phyloP scores from a whole-genome alignment of 345 rosid genomes.

The Hibiscus tridactylites region DNA sequence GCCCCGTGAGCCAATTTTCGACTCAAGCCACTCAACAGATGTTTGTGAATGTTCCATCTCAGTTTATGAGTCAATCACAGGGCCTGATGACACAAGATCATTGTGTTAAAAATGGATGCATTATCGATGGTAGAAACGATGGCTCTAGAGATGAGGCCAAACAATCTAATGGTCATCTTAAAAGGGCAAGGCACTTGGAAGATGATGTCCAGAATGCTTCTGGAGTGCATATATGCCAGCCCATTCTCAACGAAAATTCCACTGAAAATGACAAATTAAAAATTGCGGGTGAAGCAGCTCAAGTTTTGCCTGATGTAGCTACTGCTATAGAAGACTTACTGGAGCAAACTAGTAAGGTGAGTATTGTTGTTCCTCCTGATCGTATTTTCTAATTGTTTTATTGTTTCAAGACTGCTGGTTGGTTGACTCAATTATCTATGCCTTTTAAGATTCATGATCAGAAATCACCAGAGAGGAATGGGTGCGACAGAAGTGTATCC shows the following conservation, averaged over 20 bases:
- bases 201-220: constrained; percentile 33
- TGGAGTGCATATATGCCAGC: constrained; percentile 25
- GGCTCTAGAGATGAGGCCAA: constrained; percentile 26
- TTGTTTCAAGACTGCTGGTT: constrained; percentile 6
- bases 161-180: constrained; percentile 26
- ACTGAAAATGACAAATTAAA: constrained; percentile 24
- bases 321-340: constrained; percentile 86
- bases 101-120: constrained; percentile 15
- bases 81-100: constrained; percentile 24
- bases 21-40: constrained; percentile 44
- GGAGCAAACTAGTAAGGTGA: constrained; percentile 87
- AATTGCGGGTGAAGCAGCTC: constrained; percentile 35
- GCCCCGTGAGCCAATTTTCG: constrained; percentile 63
- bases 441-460: constrained; percentile 57
- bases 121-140: constrained; percentile 20
- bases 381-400: constrained; percentile 9
- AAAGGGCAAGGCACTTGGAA: constrained; percentile 47
- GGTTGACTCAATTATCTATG: constrained; percentile 21
- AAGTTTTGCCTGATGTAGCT: constrained; percentile 75
- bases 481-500: constrained; percentile 60
- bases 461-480: constrained; percentile 48
- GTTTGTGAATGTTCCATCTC: constrained; percentile 42
- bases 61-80: constrained; percentile 43
- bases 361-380: constrained; percentile 6
- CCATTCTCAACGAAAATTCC: constrained; percentile 23